phyloP scores from a whole-genome alignment of 2,329 filamentous ascomycete genomes.

The Venturia asperata region DNA sequence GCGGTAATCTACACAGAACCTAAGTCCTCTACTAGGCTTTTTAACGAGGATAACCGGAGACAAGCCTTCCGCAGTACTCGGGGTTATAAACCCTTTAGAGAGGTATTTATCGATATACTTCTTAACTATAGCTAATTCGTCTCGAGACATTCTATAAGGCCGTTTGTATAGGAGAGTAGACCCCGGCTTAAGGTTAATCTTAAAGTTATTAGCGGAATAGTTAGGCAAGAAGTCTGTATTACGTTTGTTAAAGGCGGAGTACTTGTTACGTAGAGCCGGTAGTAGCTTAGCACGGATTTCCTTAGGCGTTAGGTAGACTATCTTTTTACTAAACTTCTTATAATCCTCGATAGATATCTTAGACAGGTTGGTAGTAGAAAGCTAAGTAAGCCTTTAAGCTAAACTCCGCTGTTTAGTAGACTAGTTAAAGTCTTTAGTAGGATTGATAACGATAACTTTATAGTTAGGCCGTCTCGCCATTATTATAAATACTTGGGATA shows the following conservation, averaged over 20 bases:
- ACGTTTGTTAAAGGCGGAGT: not conserved
- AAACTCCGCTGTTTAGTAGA: not conserved
- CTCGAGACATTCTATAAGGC: not conserved
- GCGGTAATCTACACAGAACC: no score
- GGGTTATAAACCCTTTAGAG: not conserved
- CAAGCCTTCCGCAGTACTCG: not conserved
- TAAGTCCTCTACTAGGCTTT: conserved; percentile 19
- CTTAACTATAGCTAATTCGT: not conserved
- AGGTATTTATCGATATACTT: not conserved
- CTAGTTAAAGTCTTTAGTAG: not conserved
- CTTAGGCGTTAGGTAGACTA: not conserved
- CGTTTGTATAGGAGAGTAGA: not conserved
- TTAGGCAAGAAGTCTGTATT: no score
- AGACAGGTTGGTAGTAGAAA: not conserved
- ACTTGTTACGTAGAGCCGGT: not conserved
- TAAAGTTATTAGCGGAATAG: not conserved
- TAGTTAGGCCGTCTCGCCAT: not conserved
- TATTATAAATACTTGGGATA: not conserved
- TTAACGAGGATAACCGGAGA: conserved; percentile 12
- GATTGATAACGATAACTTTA: not conserved
- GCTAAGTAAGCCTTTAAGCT: not conserved
- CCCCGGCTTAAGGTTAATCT: not conserved
- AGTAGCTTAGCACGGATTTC: not conserved
- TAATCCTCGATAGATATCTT: not conserved
- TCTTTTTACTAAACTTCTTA: not conserved